Evolutionary conservation across 2,329 filamentous ascomycete species (phyloP).

Genomic region (Alternaria infectoria): DNA sequence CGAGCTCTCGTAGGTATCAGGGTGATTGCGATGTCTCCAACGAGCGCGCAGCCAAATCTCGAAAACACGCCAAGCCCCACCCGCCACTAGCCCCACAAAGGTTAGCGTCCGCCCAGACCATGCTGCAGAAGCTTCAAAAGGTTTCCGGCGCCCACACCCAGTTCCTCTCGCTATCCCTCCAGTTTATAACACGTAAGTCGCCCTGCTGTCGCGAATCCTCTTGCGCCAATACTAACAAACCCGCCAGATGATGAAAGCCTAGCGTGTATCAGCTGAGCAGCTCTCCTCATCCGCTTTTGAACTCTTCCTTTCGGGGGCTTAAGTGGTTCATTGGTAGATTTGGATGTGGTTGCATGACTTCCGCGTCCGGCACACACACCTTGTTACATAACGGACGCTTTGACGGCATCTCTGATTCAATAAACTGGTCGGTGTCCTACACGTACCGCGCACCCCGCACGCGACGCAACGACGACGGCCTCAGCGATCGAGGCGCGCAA

Average conservation of each 20-base stretch:
- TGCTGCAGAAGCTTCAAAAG: slow-evolving; percentile 39
- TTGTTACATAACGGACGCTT: slow-evolving; percentile 98
- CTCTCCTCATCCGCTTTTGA: slow-evolving; percentile 68
- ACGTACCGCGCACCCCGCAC: slow-evolving; percentile 4
- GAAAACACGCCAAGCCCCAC: slow-evolving; percentile 17
- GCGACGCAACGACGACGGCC: background rate
- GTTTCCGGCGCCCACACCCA: slow-evolving; percentile 30
- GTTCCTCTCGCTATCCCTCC: slow-evolving; percentile 83
- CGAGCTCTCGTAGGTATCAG: background rate
- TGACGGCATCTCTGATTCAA: slow-evolving; percentile 92
- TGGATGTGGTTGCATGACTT: slow-evolving; percentile 82
- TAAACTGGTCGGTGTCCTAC: slow-evolving; percentile 61
- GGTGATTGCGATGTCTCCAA: background rate
- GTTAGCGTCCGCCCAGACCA: slow-evolving; percentile 27
- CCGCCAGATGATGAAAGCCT: slow-evolving; percentile 97
- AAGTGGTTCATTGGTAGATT: slow-evolving; percentile 79
- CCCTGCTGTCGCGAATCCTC: background rate
- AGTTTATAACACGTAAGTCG: slow-evolving; percentile 94
- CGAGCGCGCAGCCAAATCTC: slow-evolving; percentile 1
- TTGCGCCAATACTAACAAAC: slow-evolving; percentile 27
- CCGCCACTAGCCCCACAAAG: slow-evolving; percentile 25
- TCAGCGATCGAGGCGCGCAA: background rate
- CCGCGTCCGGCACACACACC: slow-evolving; percentile 98
- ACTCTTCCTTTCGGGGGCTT: slow-evolving; percentile 89
- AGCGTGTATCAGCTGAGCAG: slow-evolving; percentile 94